Conservation (phyloP, 768 basidiomycete genomes). For the Trametes meyenii region DNA sequence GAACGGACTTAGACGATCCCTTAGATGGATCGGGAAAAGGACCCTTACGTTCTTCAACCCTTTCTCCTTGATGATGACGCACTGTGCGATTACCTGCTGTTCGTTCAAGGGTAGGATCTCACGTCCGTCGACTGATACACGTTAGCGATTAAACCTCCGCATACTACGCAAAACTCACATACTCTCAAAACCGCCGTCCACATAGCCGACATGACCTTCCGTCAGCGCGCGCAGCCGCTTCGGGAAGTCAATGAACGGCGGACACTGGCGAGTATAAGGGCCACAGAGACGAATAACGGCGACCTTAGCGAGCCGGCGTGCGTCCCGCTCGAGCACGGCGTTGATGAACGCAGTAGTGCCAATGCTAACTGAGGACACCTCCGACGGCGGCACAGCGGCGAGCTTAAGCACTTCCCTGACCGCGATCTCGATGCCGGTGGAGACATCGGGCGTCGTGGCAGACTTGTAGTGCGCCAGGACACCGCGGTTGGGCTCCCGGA, state of each 20-base stretch:
- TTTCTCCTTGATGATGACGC: conserved; percentile 40
- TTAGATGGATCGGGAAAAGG: background rate
- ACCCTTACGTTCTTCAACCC: conserved; percentile 28
- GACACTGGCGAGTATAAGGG: conserved; percentile 59
- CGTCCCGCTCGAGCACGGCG: conserved; percentile 60
- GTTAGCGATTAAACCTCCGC: conserved; percentile 30
- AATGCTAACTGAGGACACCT: conserved; percentile 55
- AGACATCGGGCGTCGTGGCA: conserved; percentile 59
- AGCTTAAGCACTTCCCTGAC: conserved; percentile 48
- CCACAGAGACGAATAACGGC: conserved; percentile 67
- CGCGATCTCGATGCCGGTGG: conserved; percentile 58
- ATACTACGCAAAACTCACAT: conserved; percentile 18
- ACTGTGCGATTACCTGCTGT: conserved; percentile 49
- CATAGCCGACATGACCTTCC: conserved; percentile 40
- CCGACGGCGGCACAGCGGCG: conserved; percentile 37
- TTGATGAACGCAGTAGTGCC: conserved; percentile 56
- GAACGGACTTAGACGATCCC: too few relatives aligned
- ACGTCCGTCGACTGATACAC: conserved; percentile 46
- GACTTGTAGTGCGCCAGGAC: conserved; percentile 47
- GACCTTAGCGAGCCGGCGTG: conserved; percentile 54
- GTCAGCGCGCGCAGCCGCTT: conserved; percentile 36
- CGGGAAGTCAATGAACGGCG: conserved; percentile 59
- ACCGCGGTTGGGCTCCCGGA: conserved; percentile 38
- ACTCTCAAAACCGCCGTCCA: conserved; percentile 46
- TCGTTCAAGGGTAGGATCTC: conserved; percentile 48